Base-by-base conservation (phyloP, 768 basidiomycete species). In the Termitomyces sp. region DNA sequence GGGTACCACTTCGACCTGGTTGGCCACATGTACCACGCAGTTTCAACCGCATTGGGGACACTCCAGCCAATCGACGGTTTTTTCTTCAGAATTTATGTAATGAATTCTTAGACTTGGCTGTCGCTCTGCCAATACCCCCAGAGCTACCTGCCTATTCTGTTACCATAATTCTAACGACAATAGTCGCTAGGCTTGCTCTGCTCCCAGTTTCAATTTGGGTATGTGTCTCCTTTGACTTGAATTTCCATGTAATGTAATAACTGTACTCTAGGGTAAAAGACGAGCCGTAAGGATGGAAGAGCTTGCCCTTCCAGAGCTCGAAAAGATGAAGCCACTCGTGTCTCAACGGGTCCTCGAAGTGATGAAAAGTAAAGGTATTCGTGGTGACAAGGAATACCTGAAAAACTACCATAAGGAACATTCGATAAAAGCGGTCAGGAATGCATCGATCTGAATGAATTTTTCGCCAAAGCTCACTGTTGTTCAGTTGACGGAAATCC, bases 191-290 rank as follows among this genome's bases (percentile, higher is more conserved):
- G 65, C 72, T 86, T 30, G 76, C 76, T 2, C 82, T 89, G 5
- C 77, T 89, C 13, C 91, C 91, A 33, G 75, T 88, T 57, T 83
- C 88, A 64, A 68, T 91, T 77, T 93, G 91, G 91, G 91, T 91
- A 62, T 58, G 82, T 68, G 18, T 36, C 33, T 37, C 52, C 50
- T 24, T 45, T 56, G 37, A 24, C 20, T 32, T 18, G 14, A 34
- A 32, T 16, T 34, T n/a, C n/a, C n/a, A n/a, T n/a, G 47, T 16
- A 39, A 53, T 7, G 50, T 40, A 60, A 33, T 62, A 45, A 59
- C 49, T 39, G 49, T 64, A 63, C 47, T 61, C 27, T 58, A 92
- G 89, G 82, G 85, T 22, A 82, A 84, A 68, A 78, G 74, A 66
- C 79, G 86, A 55, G 78, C 83, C 63, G 79, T 80, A 71, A 77